Evolutionary conservation across 768 basidiomycete species (phyloP).

Genomic region (Leccinum boreale): DNA sequence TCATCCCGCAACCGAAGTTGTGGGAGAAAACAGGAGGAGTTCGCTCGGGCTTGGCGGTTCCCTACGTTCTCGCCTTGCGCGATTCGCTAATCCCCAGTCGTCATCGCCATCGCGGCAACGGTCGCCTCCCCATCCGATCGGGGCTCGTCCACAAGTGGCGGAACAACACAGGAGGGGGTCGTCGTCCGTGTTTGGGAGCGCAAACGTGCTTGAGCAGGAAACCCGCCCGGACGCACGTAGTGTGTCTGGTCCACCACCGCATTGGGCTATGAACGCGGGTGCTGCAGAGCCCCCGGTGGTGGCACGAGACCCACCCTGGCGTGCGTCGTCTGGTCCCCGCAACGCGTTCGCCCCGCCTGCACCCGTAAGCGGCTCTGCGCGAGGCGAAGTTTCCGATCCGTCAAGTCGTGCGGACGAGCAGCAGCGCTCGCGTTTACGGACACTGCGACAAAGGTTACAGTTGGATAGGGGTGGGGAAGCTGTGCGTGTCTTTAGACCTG

Average conservation of each 20-base stretch:
- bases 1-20: slow-evolving; percentile 7
- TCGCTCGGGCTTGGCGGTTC: slow-evolving; percentile 23
- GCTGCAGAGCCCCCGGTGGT: slow-evolving; percentile 1
- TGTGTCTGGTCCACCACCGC: slow-evolving; percentile 1
- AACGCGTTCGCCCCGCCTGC: slow-evolving; percentile 1
- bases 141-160: slow-evolving; percentile 22
- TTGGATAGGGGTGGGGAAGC: slow-evolving; percentile 23
- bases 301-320: slow-evolving; percentile 23
- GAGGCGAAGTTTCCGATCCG: slow-evolving; percentile 2
- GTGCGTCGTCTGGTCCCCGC: slow-evolving; percentile 17
- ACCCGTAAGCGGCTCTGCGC: not conserved
- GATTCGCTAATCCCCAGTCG: slow-evolving; percentile 16
- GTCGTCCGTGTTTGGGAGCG: slow-evolving; percentile 4
- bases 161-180: slow-evolving; percentile 14
- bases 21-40: slow-evolving; percentile 16
- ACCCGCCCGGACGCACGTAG: slow-evolving; percentile 6
- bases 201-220: slow-evolving; percentile 9
- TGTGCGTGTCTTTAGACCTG: slow-evolving; percentile 20
- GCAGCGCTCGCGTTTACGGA: slow-evolving; percentile 23
- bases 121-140: slow-evolving; percentile 23
- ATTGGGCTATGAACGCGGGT: slow-evolving; percentile 8
- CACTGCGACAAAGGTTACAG: slow-evolving; percentile 28
- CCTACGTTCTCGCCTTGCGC: slow-evolving; percentile 26
- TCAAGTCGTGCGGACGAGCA: slow-evolving; percentile 18
- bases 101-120: slow-evolving; percentile 16